Conservation (phyloP, 2,329 filamentous ascomycete genomes). For the Trichoderma harzianum region DNA sequence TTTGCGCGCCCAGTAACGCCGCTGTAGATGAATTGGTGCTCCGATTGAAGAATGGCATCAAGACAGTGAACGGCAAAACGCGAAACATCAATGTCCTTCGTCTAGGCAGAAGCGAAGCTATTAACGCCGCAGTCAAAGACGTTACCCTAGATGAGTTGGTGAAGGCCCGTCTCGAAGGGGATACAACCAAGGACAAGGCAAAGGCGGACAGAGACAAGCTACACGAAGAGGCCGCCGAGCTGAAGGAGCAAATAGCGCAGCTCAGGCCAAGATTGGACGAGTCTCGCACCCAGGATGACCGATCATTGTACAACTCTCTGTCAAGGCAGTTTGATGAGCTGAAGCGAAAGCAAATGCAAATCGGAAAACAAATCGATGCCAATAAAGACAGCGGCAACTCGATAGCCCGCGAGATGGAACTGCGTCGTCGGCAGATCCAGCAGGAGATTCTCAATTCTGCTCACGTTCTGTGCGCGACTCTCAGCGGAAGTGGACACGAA, state of each 20-base stretch:
- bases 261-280: conserved; percentile 70
- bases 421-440: conserved; percentile 78
- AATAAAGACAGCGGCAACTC: conserved; percentile 83
- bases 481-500: conserved; percentile 94
- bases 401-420: conserved; percentile 77
- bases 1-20: conserved; percentile 98
- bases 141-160: conserved; percentile 94
- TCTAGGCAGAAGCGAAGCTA: conserved; percentile 84
- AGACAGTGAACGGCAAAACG: conserved; percentile 66
- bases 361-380: conserved; percentile 81
- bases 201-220: conserved; percentile 56
- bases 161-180: conserved; percentile 63
- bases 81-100: conserved; percentile 85
- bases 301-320: conserved; percentile 49
- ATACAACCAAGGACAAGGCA: conserved; percentile 56
- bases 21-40: conserved; percentile 95
- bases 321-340: conserved; percentile 75
- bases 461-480: conserved; percentile 89
- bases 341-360: conserved; percentile 67
- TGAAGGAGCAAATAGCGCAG: conserved; percentile 72
- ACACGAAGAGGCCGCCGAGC: conserved; percentile 61
- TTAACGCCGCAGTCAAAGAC: conserved; percentile 83
- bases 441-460: conserved; percentile 88
- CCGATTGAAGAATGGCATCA: conserved; percentile 83
- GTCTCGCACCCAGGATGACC: conserved; percentile 55